Base-by-base conservation (phyloP, 2,329 filamentous ascomycete genomes). In the Cryoendolithus antarcticus region DNA sequence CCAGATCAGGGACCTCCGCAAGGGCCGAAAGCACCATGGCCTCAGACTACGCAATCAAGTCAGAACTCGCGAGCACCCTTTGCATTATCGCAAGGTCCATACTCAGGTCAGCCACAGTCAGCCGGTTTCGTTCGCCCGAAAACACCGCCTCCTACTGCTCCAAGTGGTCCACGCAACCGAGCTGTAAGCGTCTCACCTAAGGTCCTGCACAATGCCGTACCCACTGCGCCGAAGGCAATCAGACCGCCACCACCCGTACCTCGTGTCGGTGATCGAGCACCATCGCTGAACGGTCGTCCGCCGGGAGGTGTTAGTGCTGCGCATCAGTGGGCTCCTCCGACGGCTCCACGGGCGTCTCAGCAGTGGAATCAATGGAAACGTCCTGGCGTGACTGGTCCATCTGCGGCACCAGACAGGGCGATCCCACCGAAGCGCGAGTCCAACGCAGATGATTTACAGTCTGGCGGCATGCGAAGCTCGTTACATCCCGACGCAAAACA, bases 391-490 rank as follows among this genome's bases (percentile, higher is more conserved):
- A 49, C 50, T 35, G n/a, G n/a, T n/a, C n/a, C n/a, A n/a, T n/a
- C n/a, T n/a, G n/a, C n/a, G n/a, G 44, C 35, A 47, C 15, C 34
- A 4, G 46, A 51, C 11, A 45, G 47, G n/a, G 11, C 48, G 4
- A 48, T 68, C 4, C 66, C 66, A 9, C 60, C 59, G 0, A 70
- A 70, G 46, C 57, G 67, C 24, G 67, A 70, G n/a, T n/a, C n/a
- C n/a, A n/a, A n/a, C n/a, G n/a, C n/a, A n/a, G n/a, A n/a, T n/a
- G n/a, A n/a, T n/a, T n/a, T n/a, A n/a, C n/a, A n/a, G n/a, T n/a
- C n/a, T n/a, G n/a, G n/a, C n/a, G n/a, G n/a, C n/a, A n/a, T n/a
- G n/a, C n/a, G n/a, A n/a, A n/a, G n/a, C n/a, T n/a, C n/a, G n/a
- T n/a, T n/a, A n/a, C n/a, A n/a, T n/a, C n/a, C n/a, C n/a, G n/a